Conservation (phyloP, 2,329 filamentous ascomycete genomes). For the Xylaria sp. region DNA sequence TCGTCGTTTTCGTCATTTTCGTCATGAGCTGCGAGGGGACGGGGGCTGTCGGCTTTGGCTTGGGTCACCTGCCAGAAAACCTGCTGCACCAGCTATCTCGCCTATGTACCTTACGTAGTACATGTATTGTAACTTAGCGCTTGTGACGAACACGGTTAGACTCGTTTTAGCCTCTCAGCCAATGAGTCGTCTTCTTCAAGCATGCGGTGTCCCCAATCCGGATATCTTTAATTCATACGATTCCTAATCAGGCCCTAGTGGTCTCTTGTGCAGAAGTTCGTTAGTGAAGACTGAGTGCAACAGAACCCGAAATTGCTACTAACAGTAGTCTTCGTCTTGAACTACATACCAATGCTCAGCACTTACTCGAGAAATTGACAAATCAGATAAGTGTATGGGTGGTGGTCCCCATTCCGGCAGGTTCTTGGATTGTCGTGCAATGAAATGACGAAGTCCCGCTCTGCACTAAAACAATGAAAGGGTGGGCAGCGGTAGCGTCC, state of each 20-base stretch:
- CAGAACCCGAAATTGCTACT: conserved; percentile 7
- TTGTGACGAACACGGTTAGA: conserved; percentile 16
- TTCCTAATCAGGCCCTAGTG: conserved; percentile 23
- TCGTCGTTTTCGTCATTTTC: conserved; percentile 19
- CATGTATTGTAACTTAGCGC: too few species aligned
- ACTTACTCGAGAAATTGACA: background rate
- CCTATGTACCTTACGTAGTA: background rate
- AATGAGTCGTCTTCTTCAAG: conserved; percentile 9
- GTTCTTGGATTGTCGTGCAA: too few species aligned
- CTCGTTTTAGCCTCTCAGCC: background rate
- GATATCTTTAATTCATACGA: conserved; percentile 30
- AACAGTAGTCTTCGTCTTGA: background rate
- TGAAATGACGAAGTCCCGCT: background rate
- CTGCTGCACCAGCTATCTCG: background rate
- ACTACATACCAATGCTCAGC: background rate
- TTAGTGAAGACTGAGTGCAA: background rate
- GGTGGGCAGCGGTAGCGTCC: background rate
- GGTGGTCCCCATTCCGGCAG: too few species aligned
- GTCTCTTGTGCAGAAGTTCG: background rate
- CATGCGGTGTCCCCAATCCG: conserved; percentile 20
- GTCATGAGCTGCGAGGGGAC: background rate
- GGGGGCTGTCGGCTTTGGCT: conserved; percentile 7
- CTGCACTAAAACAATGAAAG: background rate
- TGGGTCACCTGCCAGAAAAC: conserved; percentile 17
- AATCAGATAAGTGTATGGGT: background rate